Conservation (phyloP, 306 rosid species). For the Lagenaria siceraria region DNA sequence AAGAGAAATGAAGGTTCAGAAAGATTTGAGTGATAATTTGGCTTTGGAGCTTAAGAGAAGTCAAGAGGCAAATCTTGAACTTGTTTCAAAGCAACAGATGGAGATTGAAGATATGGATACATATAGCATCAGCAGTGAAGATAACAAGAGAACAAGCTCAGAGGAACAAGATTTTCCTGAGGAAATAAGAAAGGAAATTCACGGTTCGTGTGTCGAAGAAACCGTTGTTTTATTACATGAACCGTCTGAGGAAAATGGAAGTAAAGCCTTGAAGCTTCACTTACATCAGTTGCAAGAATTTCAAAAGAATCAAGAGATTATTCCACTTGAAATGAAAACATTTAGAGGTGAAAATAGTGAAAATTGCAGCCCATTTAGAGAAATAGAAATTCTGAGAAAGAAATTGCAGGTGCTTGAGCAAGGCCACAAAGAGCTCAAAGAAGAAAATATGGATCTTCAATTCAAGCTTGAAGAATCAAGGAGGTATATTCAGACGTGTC, state of each 20-base stretch:
- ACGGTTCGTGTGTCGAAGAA: neutral
- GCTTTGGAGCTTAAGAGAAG: no score
- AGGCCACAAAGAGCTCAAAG: neutral
- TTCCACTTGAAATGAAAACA: constrained; percentile 19
- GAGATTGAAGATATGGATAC: no score
- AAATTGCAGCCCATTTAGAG: constrained; percentile 1
- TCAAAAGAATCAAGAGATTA: constrained; percentile 1
- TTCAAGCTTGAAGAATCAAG: neutral
- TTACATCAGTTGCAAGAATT: no score
- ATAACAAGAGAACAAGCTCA: no score
- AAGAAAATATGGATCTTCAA: neutral
- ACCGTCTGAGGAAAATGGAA: no score
- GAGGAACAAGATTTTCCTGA: constrained; percentile 8
- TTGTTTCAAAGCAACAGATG: no score
- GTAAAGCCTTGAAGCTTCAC: no score
- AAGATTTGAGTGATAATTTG: no score
- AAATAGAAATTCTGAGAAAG: constrained; percentile 17
- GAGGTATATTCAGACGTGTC: neutral
- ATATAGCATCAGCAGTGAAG: no score
- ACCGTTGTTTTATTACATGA: neutral
- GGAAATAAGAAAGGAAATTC: constrained; percentile 15
- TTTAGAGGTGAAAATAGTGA: constrained; percentile 7
- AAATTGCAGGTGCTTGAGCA: constrained; percentile 25
- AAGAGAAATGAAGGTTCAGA: no score
- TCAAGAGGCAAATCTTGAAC: no score